Conservation (phyloP, 495 filamentous ascomycete genomes). For the Talaromyces ruber region DNA sequence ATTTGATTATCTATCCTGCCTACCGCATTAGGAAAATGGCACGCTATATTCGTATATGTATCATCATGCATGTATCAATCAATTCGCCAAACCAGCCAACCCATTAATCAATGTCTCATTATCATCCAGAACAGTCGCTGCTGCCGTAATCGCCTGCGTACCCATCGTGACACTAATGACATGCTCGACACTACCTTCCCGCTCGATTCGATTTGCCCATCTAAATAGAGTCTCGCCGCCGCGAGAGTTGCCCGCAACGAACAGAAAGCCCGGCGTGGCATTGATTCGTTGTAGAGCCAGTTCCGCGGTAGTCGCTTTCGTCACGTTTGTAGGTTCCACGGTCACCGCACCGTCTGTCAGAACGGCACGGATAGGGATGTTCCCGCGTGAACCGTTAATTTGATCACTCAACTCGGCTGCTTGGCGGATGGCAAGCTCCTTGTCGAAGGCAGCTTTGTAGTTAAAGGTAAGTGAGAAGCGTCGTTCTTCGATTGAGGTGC, state of each 20-base stretch:
- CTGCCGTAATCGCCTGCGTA: constrained; percentile 74
- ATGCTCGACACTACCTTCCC: constrained; percentile 37
- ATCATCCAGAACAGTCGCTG: constrained; percentile 64
- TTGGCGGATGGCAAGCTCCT: constrained; percentile 56
- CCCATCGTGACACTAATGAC: constrained; percentile 71
- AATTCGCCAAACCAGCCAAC: not conserved
- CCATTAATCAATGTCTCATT: not conserved
- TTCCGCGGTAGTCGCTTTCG: constrained; percentile 63
- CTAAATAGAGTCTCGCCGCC: constrained; percentile 79
- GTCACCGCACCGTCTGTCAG: constrained; percentile 60
- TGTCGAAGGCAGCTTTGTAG: constrained; percentile 64
- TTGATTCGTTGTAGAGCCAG: constrained; percentile 39
- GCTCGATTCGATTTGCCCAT: constrained; percentile 69
- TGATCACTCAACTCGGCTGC: constrained; percentile 77
- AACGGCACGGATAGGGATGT: constrained; percentile 67
- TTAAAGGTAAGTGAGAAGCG: constrained; percentile 73
- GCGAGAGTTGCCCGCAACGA: constrained; percentile 72
- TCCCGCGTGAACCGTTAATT: constrained; percentile 76
- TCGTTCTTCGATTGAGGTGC: constrained; percentile 67
- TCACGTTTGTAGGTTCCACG: constrained; percentile 70
- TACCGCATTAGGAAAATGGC: not conserved
- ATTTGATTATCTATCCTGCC: not conserved
- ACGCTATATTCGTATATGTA: not conserved
- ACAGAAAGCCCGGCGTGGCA: constrained; percentile 55
- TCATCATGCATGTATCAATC: not conserved